Evolutionary conservation across 345 rosid genomes (phyloP).

Genomic region (Toxicodendron radicans): DNA sequence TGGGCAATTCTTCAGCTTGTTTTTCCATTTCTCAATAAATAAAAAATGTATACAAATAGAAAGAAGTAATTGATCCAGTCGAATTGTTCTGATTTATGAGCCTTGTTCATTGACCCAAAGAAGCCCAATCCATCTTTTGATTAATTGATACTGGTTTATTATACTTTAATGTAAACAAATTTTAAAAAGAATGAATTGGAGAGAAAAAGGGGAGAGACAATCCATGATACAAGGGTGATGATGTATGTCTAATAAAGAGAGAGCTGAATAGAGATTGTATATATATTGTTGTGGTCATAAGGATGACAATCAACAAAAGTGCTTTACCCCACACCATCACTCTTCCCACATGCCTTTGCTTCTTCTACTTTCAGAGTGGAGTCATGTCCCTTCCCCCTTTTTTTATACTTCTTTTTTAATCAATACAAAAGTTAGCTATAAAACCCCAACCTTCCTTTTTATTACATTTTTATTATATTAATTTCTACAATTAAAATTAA

Average conservation of each 20-base stretch:
- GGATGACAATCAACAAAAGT: slow-evolving; percentile 33
- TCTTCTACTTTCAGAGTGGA: slow-evolving; percentile 29
- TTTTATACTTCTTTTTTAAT: background rate
- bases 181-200: background rate
- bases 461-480: no score
- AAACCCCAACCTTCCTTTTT: background rate
- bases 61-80: no score
- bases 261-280: slow-evolving; percentile 39
- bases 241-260: slow-evolving; percentile 61
- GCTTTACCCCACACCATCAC: slow-evolving; percentile 34
- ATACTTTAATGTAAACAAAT: no score
- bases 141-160: no score
- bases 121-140: no score
- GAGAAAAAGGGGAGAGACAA: slow-evolving; percentile 38
- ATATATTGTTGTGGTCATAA: background rate
- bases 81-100: no score
- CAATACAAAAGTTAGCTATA: slow-evolving; percentile 11
- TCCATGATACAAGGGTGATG: slow-evolving; percentile 56
- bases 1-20: no score
- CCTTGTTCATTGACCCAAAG: no score
- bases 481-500: no score
- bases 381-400: slow-evolving; percentile 30
- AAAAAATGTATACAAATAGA: no score
- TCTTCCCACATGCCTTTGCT: slow-evolving; percentile 42
- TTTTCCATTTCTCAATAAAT: no score